A percentile compares a stretch with the other conserved stretches of the same genome.
Conservation (phyloP, 2,329 filamentous ascomycete genomes). For the Gnomoniopsis smithogilvyi region DNA sequence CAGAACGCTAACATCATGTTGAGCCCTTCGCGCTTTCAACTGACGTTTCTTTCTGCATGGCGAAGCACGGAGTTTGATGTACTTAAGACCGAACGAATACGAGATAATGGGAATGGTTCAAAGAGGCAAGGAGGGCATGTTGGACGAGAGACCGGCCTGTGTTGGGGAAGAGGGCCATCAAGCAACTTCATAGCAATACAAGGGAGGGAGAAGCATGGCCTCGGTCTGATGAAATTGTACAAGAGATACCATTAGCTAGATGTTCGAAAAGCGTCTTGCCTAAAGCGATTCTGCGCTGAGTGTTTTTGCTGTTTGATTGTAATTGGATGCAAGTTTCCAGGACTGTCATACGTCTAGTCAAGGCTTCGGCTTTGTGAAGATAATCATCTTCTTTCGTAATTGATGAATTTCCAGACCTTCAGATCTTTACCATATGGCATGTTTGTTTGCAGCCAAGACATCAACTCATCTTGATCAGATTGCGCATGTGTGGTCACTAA, state of each 20-base stretch:
- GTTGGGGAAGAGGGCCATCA: background rate
- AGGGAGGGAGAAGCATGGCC: background rate
- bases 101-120: background rate
- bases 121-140: background rate
- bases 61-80: slow-evolving; percentile 16
- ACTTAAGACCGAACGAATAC: slow-evolving; percentile 10
- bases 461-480: too few species aligned
- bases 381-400: too few species aligned
- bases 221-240: background rate
- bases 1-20: background rate
- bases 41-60: slow-evolving; percentile 10
- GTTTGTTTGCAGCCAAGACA: too few species aligned
- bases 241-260: slow-evolving; percentile 8
- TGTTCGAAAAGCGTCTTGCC: background rate
- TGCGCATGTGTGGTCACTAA: too few species aligned
- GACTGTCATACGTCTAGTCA: background rate
- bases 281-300: background rate
- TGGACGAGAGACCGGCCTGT: background rate
- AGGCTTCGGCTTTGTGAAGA: too few species aligned
- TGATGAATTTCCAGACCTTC: too few species aligned
- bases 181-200: background rate
- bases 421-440: too few species aligned
- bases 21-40: background rate
- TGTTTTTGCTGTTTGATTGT: background rate
- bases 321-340: background rate